These are phyloP conservation scores for Aspergillus fumigatus DNA, from an alignment of 2,329 filamentous ascomycete genomes.

Conservation along the genomic window DNA sequence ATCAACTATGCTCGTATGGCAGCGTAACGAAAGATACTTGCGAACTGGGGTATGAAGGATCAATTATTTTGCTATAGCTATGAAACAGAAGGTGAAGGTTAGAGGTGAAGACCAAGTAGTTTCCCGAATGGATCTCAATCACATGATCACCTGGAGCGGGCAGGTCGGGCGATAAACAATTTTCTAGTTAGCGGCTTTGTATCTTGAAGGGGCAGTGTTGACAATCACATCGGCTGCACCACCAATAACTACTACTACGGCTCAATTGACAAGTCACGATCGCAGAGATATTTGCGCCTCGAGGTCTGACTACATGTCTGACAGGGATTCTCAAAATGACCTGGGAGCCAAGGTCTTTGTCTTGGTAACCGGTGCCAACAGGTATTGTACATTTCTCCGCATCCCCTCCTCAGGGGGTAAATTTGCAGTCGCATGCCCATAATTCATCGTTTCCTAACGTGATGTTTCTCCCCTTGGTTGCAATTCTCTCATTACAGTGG, in stretches of 20 bases:
- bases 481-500: slow-evolving; percentile 54
- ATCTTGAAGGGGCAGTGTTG: not conserved
- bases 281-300: not conserved
- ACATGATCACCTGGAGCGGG: not conserved
- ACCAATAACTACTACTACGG: not conserved
- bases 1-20: not conserved
- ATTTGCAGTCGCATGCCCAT: not conserved
- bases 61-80: not conserved
- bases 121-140: not conserved
- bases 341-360: slow-evolving; percentile 41
- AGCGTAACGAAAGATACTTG: not conserved
- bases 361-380: slow-evolving; percentile 81
- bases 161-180: not conserved
- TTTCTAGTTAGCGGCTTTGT: not conserved
- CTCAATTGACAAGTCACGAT: not conserved
- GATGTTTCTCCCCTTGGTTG: slow-evolving; percentile 5
- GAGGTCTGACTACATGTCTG: slow-evolving; percentile 11
- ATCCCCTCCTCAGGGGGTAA: not conserved
- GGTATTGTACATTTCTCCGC: slow-evolving; percentile 49
- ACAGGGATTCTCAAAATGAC: slow-evolving; percentile 3
- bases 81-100: not conserved
- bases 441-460: slow-evolving; percentile 4
- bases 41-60: not conserved
- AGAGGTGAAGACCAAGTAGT: not conserved
- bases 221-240: not conserved